These are phyloP conservation scores for Prunus salicina DNA, from an alignment of 306 rosid genomes.

Conservation along the genomic window DNA sequence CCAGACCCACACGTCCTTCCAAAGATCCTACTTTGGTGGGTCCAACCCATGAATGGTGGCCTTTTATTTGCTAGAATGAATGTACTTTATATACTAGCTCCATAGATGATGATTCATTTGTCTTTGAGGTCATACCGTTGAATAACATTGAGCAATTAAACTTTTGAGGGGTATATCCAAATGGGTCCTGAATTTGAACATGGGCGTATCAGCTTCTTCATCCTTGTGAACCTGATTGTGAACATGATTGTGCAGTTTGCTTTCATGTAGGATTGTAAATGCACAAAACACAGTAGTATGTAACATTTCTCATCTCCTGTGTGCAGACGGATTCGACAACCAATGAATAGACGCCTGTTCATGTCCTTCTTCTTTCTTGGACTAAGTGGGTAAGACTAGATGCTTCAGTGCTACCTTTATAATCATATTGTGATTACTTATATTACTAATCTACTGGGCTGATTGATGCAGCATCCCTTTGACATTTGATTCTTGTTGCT, in stretches of 20 bases:
- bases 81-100: not conserved
- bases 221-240: too few species aligned
- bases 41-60: not conserved
- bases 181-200: not conserved
- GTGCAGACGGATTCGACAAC: constrained; percentile 66
- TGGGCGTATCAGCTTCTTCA: not conserved
- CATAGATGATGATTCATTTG: not conserved
- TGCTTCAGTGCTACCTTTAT: constrained; percentile 1
- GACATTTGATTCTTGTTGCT: constrained; percentile 25
- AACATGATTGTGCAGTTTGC: too few species aligned
- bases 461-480: constrained; percentile 15
- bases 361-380: constrained; percentile 82
- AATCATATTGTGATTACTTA: constrained; percentile 8
- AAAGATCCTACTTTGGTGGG: not conserved
- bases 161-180: not conserved
- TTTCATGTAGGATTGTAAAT: not conserved
- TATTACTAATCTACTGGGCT: constrained; percentile 3
- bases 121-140: not conserved
- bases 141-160: not conserved
- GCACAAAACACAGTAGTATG: not conserved
- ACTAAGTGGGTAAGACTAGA: constrained; percentile 70
- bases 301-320: constrained; percentile 19
- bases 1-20: not conserved
- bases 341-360: constrained; percentile 56
- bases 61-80: not conserved